Base-by-base conservation (phyloP, 495 filamentous ascomycete species). In the Penicillium fimorum region DNA sequence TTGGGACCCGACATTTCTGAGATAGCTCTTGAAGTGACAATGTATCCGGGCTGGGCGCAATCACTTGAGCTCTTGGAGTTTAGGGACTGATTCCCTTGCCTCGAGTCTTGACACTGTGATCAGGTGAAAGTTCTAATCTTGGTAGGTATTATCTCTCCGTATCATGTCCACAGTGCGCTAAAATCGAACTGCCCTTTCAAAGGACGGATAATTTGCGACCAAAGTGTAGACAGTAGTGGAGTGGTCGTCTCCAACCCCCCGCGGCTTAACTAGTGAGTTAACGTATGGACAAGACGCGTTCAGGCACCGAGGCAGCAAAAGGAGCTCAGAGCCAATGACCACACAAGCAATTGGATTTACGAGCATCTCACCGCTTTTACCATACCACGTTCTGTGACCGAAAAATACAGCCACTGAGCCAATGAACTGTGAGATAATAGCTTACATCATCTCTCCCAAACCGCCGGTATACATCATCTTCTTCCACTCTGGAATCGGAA, bases 1-100 rank as follows among this genome's bases (percentile, higher is more conserved):
- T 57, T 71, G 32, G 74, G 66, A 30, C 63, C 65, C 47, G 66
- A 50, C 71, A 73, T 74, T 43, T 20, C 67, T 29, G 22, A 29
- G 4, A 47, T 4, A 32, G 32, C 32, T 13, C 42, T 47, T 41
- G 35, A 29, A 17, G 11, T 20, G 5, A 37, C 38, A 43, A 32
- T 18, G 1, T 49, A 49, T 38, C n/a, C 17, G 45, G 29, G 20
- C 10, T 47, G 25, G 27, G 45, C 45, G 45, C 27, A 20, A 20
- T 13, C 30, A 32, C 10, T 12, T 47, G 17, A 30, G 45, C 45
- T 46, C 25, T 30, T 32, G 17, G 2, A 13, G 4, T 18, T 32
- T 30, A 11, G 29, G 29, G 27, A 46, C 17, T 47, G 29, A 20
- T 47, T 50, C 18, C 12, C 20, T 25, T 50, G 32, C 38, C 45